A percentile compares a stretch with the other conserved stretches of the same genome.
These are phyloP conservation scores for Osmanthus fragrans DNA, from an alignment of 257 asterid species.

Conservation along the genomic window DNA sequence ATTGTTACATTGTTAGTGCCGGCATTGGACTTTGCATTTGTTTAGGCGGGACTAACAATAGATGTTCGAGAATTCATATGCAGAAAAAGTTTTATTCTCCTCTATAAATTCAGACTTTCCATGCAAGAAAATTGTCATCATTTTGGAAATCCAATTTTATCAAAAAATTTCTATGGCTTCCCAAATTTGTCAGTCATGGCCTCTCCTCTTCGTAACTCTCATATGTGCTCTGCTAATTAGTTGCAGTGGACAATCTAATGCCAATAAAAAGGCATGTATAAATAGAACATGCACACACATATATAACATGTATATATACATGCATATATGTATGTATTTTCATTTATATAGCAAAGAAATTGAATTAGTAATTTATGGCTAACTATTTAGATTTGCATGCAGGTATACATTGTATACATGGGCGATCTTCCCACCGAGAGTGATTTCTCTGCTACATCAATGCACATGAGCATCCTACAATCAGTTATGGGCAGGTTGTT, in stretches of 20 bases:
- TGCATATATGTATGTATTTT: neutral
- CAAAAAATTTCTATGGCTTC: constrained; percentile 20
- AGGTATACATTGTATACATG: constrained; percentile 66
- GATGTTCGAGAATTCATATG: constrained; percentile 8
- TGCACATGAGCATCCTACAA: constrained; percentile 51
- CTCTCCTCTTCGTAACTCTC: constrained; percentile 27
- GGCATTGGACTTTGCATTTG: constrained; percentile 26
- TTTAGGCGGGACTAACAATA: constrained; percentile 40
- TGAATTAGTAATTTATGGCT: neutral
- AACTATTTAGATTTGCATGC: neutral
- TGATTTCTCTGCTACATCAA: constrained; percentile 35
- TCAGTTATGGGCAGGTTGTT: constrained; percentile 46
- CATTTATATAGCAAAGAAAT: neutral
- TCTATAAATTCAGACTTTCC: constrained; percentile 26
- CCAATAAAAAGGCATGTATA: constrained; percentile 39
- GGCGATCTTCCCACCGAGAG: constrained; percentile 46
- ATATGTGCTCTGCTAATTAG: constrained; percentile 21
- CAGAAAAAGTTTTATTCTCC: neutral
- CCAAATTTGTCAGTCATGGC: constrained; percentile 22
- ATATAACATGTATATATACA: neutral
- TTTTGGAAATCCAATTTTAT: neutral
- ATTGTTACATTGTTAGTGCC: constrained; percentile 16
- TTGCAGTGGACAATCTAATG: constrained; percentile 30
- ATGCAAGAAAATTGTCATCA: constrained; percentile 7
- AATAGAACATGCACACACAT: neutral